A percentile compares a stretch with the other conserved stretches of the same genome.
phyloP scores from a whole-genome alignment of 768 basidiomycete genomes.

The Lactifluus piperatus region DNA sequence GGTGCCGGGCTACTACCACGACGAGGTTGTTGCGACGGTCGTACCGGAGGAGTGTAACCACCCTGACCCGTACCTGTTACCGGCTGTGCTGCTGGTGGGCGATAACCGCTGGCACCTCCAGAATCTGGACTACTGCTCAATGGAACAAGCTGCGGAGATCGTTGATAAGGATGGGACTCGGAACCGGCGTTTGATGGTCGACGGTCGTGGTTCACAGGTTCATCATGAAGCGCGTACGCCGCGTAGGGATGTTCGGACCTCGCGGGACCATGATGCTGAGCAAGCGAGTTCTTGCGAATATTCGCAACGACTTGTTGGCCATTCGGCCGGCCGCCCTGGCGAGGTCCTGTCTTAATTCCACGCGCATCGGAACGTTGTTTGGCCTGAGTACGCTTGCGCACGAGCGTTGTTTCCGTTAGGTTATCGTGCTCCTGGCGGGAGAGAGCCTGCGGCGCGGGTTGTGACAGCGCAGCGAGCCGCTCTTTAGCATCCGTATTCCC shows the following conservation, averaged over 20 bases:
- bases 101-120: background rate
- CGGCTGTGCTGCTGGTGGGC: background rate
- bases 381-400: constrained; percentile 72
- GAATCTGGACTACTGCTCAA: background rate
- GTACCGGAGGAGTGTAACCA: background rate
- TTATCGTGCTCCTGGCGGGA: constrained; percentile 74
- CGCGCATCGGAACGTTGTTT: constrained; percentile 44
- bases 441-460: constrained; percentile 52
- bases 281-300: constrained; percentile 43
- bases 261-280: constrained; percentile 17
- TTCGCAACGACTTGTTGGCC: constrained; percentile 42
- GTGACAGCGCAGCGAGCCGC: constrained; percentile 60
- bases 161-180: constrained; percentile 8
- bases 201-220: background rate
- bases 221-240: background rate
- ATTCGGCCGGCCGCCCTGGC: constrained; percentile 25
- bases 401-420: constrained; percentile 70
- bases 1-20: background rate
- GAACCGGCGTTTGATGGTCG: background rate
- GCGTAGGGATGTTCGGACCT: constrained; percentile 3
- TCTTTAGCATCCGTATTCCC: constrained; percentile 75
- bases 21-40: background rate
- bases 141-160: constrained; percentile 10
- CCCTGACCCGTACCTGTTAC: background rate
- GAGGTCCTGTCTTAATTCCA: constrained; percentile 10